Conservation (phyloP, 176 grass and related monocot genomes). For the Typha latifolia region DNA sequence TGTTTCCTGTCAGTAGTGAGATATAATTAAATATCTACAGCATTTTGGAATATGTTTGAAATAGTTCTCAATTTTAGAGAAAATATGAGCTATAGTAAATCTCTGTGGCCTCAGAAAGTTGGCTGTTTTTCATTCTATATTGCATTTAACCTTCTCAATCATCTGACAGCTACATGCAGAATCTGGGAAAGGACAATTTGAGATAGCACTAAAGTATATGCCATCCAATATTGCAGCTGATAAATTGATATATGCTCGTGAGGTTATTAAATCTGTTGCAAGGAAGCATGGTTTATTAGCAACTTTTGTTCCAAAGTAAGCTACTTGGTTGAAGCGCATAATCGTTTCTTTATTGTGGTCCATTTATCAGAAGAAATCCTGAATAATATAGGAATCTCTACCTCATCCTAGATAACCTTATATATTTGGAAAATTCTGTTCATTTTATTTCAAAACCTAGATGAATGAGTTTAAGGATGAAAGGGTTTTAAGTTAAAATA, state of each 20-base stretch:
- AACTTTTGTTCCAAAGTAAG: conserved; percentile 95
- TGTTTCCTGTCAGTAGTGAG: too few relatives aligned
- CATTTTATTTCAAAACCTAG: too few relatives aligned
- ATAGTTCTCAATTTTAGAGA: neutral
- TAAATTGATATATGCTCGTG: conserved; percentile 81
- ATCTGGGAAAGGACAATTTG: conserved; percentile 85
- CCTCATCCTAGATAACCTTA: neutral
- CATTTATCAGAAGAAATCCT: neutral
- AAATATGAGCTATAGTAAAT: neutral
- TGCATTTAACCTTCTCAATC: neutral
- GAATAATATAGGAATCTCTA: neutral
- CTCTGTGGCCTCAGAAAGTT: neutral
- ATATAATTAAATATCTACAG: neutral
- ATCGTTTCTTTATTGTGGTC: neutral
- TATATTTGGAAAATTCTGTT: neutral
- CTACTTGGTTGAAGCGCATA: neutral
- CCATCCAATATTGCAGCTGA: conserved; percentile 81
- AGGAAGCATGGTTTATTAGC: conserved; percentile 70
- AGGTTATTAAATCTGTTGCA: conserved; percentile 79
- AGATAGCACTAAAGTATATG: conserved; percentile 76
- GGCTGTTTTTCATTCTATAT: neutral
- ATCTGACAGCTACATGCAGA: conserved; percentile 82
- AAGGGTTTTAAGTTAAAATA: too few relatives aligned
- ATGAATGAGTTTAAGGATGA: too few relatives aligned
- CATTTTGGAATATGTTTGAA: neutral